Base-by-base conservation (phyloP, 495 filamentous ascomycete species). In the Neurospora sp. region DNA sequence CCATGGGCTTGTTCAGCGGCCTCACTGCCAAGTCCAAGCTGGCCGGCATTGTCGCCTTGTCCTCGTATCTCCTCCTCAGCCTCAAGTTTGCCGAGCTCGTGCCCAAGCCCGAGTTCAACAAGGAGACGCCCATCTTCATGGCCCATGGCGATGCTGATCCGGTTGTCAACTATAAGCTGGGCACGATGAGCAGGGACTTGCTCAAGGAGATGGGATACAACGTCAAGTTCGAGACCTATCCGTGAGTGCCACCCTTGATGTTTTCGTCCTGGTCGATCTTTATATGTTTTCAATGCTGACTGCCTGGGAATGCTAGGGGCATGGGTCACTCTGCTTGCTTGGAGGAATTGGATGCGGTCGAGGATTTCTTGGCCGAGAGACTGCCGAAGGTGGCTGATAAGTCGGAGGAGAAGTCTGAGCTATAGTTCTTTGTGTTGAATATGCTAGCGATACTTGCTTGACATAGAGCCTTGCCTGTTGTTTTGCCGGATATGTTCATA, bases 11-110 rank as follows among this genome's bases (percentile, higher is more conserved):
- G 23, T 84, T 90, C 74, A 83, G 89, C 0, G 94, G 93, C 6
- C 77, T 97, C 59, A 97, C 93, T 1, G 86, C 82, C 73, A 87
- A 88, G 73, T 84, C 89, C 72, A 93, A 93, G 82, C 86, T 99
- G 11, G 96, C 90, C 12, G 95, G 95, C 74, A 92, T 99, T 71
- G 91, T 97, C 75, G 93, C 90, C 11, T 85, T 99, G 66, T 95
- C 92, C 11, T 90, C 88, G 74, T 99, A 97, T 78, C 82, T 98
- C 77, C 84, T 94, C 11, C 83, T 98, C 69, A 89, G 89, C 76
- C 84, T 88, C 70, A 94, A 93, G 77, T 83, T 97, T 76, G 83
- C 88, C 78, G 87, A 88, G 46, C 86, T 91, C 70, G 82, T 91
- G 37, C 87, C 92, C 0, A 84, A 86, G 72, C 88, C 90, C 27